phyloP scores from a whole-genome alignment of 192 early-diverging fungal genomes.

The Coemansia nantahalensis region DNA sequence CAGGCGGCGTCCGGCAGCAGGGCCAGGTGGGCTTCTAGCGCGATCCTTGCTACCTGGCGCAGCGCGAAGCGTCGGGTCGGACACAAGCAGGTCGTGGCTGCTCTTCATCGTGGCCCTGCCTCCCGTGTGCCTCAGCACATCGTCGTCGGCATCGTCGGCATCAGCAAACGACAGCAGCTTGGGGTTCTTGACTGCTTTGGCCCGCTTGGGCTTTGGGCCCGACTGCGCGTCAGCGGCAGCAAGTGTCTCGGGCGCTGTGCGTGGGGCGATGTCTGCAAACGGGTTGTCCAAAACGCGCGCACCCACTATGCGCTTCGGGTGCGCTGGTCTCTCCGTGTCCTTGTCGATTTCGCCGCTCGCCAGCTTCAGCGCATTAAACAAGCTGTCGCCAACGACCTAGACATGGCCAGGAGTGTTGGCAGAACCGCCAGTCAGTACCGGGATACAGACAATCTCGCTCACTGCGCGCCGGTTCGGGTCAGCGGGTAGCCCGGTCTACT shows the following conservation, averaged over 20 bases:
- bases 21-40: no score
- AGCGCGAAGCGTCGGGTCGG: constrained; percentile 30
- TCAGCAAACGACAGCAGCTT: constrained; percentile 87
- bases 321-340: constrained; percentile 71
- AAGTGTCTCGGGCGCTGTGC: constrained; percentile 51
- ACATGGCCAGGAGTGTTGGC: no score
- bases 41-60: background rate
- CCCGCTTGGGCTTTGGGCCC: constrained; percentile 18
- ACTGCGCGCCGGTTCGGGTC: no score
- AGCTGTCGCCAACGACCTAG: constrained; percentile 82
- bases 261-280: constrained; percentile 86
- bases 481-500: background rate
- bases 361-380: constrained; percentile 89
- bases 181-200: constrained; percentile 39
- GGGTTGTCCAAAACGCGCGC: constrained; percentile 80
- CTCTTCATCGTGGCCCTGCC: constrained; percentile 58
- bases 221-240: background rate
- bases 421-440: no score
- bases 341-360: constrained; percentile 76
- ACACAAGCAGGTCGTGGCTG: constrained; percentile 67
- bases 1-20: no score
- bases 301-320: constrained; percentile 64
- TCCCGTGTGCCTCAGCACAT: background rate
- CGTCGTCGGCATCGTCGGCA: constrained; percentile 63
- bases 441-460: no score